phyloP scores from a whole-genome alignment of 73 alveolate species.

The Paramecium biaurelia region DNA sequence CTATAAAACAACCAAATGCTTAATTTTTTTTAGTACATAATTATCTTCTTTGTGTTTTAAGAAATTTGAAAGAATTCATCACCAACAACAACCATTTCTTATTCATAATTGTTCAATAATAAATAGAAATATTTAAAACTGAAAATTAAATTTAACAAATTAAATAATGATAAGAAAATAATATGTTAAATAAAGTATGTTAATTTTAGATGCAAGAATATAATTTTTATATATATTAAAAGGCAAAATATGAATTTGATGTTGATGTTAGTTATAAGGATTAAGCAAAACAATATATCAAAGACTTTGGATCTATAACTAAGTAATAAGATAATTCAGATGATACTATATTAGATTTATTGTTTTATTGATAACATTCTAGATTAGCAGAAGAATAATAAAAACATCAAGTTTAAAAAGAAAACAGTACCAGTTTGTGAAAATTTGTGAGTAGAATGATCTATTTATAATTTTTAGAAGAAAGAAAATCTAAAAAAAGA shows the following conservation, averaged over 20 bases:
- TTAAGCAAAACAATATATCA: background rate
- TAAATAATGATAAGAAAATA: background rate
- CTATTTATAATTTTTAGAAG: too few species aligned
- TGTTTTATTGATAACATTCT: background rate
- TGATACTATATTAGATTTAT: background rate
- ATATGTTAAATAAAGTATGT: background rate
- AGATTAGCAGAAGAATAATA: slow-evolving; percentile 14
- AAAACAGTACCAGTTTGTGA: too few species aligned
- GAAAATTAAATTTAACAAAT: background rate
- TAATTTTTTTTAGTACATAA: background rate
- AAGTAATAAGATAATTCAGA: background rate
- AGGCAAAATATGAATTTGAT: slow-evolving; percentile 1
- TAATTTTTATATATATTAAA: background rate
- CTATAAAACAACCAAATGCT: background rate
- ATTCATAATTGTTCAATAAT: too few species aligned
- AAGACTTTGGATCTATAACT: background rate
- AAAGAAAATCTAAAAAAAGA: too few species aligned
- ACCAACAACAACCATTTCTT: background rate
- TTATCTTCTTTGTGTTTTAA: background rate
- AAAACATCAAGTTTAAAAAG: too few species aligned
- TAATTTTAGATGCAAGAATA: background rate
- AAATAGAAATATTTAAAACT: too few species aligned
- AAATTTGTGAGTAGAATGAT: too few species aligned
- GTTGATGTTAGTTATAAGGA: background rate
- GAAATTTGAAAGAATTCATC: background rate